phyloP scores from a whole-genome alignment of 2,329 filamentous ascomycete genomes.

The Penicillium sp. region DNA sequence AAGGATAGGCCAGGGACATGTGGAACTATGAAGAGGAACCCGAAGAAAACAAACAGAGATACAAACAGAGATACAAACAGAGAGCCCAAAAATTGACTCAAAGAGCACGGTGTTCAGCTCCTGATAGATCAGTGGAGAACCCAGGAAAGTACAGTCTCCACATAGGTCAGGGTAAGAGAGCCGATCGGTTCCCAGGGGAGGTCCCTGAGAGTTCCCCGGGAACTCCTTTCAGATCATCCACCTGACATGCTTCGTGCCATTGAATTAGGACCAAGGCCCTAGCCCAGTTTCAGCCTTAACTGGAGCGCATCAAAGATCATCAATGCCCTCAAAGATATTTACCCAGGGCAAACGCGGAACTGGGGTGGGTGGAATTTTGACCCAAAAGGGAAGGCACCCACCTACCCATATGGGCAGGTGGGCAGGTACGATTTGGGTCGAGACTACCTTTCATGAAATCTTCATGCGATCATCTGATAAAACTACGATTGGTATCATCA shows the following conservation, averaged over 20 bases:
- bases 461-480: no score
- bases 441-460: no score
- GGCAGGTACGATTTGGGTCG: no score
- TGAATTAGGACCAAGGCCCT: background rate
- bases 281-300: background rate
- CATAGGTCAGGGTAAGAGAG: background rate
- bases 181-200: no score
- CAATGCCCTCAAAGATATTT: background rate
- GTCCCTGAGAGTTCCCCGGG: no score
- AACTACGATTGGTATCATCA: no score
- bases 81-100: background rate
- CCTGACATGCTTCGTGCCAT: background rate
- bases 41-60: background rate
- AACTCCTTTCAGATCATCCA: no score
- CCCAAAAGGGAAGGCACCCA: background rate
- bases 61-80: no score
- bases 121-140: background rate
- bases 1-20: no score
- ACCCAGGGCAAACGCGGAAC: no score
- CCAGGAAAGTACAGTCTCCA: background rate
- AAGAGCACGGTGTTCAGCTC: background rate
- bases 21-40: no score
- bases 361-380: background rate
- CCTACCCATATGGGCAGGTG: no score
- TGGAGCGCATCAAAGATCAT: background rate